These are phyloP conservation scores for Neoboletus magnificus DNA, from an alignment of 768 basidiomycete species.

Conservation along the genomic window DNA sequence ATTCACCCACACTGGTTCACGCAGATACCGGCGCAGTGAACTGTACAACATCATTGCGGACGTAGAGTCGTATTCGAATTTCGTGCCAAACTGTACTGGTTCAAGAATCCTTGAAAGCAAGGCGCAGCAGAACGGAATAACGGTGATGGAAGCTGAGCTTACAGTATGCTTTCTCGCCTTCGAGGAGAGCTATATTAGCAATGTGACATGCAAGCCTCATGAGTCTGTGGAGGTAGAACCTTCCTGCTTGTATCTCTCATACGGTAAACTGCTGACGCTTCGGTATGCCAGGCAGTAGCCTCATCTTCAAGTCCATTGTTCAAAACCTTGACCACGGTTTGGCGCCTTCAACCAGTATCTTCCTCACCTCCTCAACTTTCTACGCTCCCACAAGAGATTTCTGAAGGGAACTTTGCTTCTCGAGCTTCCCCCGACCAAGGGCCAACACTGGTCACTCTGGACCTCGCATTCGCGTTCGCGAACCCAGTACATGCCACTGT, in stretches of 20 bases:
- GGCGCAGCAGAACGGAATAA: constrained; percentile 32
- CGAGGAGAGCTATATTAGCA: constrained; percentile 82
- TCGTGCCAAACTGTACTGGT: constrained; percentile 84
- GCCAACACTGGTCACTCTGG: constrained; percentile 80
- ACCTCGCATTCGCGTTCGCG: constrained; percentile 82
- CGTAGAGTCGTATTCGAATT: constrained; percentile 79
- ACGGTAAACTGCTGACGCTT: constrained; percentile 4
- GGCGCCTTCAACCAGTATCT: constrained; percentile 67
- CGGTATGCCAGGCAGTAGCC: constrained; percentile 56
- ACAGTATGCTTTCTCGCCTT: constrained; percentile 86
- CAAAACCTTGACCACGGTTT: constrained; percentile 64
- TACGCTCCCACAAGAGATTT: constrained; percentile 5
- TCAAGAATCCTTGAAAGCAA: constrained; percentile 55
- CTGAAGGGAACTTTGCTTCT: background rate
- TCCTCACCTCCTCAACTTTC: constrained; percentile 40
- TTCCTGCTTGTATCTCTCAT: constrained; percentile 1
- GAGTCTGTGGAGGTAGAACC: constrained; percentile 65
- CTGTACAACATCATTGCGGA: constrained; percentile 87
- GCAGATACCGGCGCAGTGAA: constrained; percentile 73
- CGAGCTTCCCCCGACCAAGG: constrained; percentile 24
- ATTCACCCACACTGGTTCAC: constrained; percentile 10
- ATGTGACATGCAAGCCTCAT: constrained; percentile 75
- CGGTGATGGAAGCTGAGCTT: constrained; percentile 77
- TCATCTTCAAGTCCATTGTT: constrained; percentile 72
- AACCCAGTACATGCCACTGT: constrained; percentile 82